These are phyloP conservation scores for Rutstroemia sp. DNA, from an alignment of 2,329 filamentous ascomycete species.

Conservation along the genomic window DNA sequence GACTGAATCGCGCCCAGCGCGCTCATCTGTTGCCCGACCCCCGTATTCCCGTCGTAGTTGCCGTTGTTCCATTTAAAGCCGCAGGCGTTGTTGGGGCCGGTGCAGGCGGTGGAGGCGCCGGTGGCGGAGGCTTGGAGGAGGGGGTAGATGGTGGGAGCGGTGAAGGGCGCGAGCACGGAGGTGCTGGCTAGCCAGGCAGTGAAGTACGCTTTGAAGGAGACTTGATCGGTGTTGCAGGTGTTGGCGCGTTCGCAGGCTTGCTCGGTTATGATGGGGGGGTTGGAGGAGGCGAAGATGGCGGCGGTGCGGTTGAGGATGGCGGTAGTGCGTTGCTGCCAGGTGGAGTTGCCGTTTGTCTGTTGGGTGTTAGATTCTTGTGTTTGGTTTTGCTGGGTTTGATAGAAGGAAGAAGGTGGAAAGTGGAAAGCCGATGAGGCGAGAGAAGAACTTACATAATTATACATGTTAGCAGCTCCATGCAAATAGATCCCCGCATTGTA, in stretches of 20 bases:
- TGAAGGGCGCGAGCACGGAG: slow-evolving; percentile 57
- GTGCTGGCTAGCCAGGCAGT: slow-evolving; percentile 54
- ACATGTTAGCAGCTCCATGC: slow-evolving; percentile 43
- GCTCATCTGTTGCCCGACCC: slow-evolving; percentile 66
- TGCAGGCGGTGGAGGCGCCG: slow-evolving; percentile 48
- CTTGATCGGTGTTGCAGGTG: slow-evolving; percentile 55
- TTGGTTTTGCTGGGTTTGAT: neutral
- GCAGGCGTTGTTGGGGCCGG: slow-evolving; percentile 51
- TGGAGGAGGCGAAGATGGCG: slow-evolving; percentile 43
- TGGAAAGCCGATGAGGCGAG: neutral
- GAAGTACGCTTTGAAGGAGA: slow-evolving; percentile 57
- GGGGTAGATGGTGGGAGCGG: slow-evolving; percentile 43
- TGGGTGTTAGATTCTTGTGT: neutral
- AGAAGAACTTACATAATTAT: slow-evolving; percentile 37
- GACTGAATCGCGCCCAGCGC: slow-evolving; percentile 53
- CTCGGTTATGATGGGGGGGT: slow-evolving; percentile 38
- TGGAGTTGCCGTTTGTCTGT: slow-evolving; percentile 24
- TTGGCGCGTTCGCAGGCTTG: slow-evolving; percentile 47
- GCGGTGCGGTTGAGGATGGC: slow-evolving; percentile 45
- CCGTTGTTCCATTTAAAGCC: slow-evolving; percentile 51
- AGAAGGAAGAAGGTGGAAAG: neutral
- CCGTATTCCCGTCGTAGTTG: slow-evolving; percentile 47
- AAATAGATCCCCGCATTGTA: slow-evolving; percentile 65
- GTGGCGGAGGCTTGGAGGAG: slow-evolving; percentile 46
- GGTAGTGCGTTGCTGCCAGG: slow-evolving; percentile 52